Base-by-base conservation (phyloP, 2,329 filamentous ascomycete species). In the Pseudogymnoascus sp. region DNA sequence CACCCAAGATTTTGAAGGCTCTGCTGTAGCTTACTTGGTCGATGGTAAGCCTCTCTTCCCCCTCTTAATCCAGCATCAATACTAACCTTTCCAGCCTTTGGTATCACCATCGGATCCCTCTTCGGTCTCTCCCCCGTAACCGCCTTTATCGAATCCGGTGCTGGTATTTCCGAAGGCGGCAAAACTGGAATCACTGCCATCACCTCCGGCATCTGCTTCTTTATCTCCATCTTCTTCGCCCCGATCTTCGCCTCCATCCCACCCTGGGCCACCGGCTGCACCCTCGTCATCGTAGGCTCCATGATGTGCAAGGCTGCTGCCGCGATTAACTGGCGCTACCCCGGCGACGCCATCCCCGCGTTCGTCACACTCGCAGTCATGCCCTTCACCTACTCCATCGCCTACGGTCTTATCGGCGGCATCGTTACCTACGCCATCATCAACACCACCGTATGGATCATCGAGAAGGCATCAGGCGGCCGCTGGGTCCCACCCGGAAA, bases 191-290 rank as follows among this genome's bases (percentile, higher is more conserved):
- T 96, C n/a, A 94, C 90, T 0, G 86, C 90, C 55, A 89, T 93
- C 73, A 79, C 84, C 13, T 87, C 89, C 0, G 91, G 91, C 4
- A 62, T 95, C 59, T 92, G 88, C 76, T 96, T 96, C 79, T 88
- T 96, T 77, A 84, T 95, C 71, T 85, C 89, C 62, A 83, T 95
- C 64, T 95, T 95, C 80, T 95, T 95, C 72, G 90, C 91, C 0
- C 91, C 91, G 0, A 93, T 95, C 62, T 95, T 95, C 71, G 90
- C 91, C 8, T 92, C 89, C 0, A 94, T 95, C 63, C 91, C 91
- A 4, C 87, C 90, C 0, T 95, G 90, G 89, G 91, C 91, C 2
- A 96, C 91, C 0, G 91, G 91, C 58, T 92, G 88, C 72, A 92
- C 92, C n/a, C 81, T 95, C 27, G 82, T 96, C 67, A 85, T 96